These are phyloP conservation scores for Withania somnifera DNA, from an alignment of 305 asterid species.

Conservation along the genomic window DNA sequence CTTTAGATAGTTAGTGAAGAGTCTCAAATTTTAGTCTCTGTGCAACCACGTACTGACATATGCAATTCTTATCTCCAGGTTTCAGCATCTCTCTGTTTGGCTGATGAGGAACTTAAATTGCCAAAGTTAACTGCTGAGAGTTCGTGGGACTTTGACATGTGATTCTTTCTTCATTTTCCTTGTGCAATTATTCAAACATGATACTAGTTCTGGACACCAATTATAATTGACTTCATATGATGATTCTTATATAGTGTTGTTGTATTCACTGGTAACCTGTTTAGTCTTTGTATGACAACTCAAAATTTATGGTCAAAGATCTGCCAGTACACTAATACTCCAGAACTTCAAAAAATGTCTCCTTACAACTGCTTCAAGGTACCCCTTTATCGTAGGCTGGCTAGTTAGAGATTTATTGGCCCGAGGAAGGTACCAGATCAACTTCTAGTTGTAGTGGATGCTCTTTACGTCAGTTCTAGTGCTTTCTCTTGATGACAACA, in stretches of 20 bases:
- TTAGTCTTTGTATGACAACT: not conserved
- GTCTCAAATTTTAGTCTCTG: not conserved
- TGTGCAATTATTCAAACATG: not conserved
- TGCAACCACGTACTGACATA: not conserved
- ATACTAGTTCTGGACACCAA: not conserved
- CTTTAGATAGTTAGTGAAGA: not conserved
- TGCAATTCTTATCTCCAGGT: conserved; percentile 31
- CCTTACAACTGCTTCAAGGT: no score
- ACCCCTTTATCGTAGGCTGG: no score
- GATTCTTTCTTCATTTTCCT: conserved; percentile 12
- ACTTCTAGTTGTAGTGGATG: not conserved
- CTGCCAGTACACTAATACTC: not conserved
- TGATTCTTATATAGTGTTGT: not conserved
- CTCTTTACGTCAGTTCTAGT: no score
- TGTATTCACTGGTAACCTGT: not conserved
- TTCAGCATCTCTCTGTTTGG: conserved; percentile 54
- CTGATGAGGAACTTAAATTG: conserved; percentile 34
- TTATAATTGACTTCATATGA: not conserved
- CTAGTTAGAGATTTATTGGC: no score
- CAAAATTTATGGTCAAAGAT: not conserved
- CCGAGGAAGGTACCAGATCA: not conserved
- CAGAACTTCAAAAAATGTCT: no score
- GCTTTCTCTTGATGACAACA: not conserved
- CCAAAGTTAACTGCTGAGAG: conserved; percentile 73
- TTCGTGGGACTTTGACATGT: conserved; percentile 64